Percentiles rank a stretch among this genome's conserved stretches.
phyloP scores from a whole-genome alignment of 768 basidiomycete genomes.

The Serendipita vermifera region DNA sequence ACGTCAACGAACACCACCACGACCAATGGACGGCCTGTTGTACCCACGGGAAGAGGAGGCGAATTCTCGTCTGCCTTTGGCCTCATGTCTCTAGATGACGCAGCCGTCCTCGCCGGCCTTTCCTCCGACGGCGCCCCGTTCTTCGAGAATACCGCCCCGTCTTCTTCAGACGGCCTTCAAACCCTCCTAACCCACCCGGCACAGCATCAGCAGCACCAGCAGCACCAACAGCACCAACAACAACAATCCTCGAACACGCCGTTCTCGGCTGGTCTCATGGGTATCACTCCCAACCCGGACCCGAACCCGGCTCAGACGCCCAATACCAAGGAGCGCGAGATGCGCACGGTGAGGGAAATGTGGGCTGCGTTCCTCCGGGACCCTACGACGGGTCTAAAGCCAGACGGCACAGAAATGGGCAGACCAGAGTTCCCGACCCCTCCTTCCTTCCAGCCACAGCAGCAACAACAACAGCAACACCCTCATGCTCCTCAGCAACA shows the following conservation, averaged over 20 bases:
- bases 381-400: slow-evolving; percentile 32
- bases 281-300: slow-evolving; percentile 16
- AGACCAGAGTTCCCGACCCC: not conserved
- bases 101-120: slow-evolving; percentile 40
- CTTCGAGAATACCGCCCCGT: not conserved
- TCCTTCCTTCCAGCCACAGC: not conserved
- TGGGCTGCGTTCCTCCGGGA: slow-evolving; percentile 68
- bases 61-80: slow-evolving; percentile 55
- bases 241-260: slow-evolving; percentile 12
- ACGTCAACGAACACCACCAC: not conserved
- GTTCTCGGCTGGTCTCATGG: slow-evolving; percentile 15
- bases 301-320: slow-evolving; percentile 16
- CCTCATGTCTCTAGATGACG: slow-evolving; percentile 63
- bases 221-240: slow-evolving; percentile 18
- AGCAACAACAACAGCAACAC: not conserved
- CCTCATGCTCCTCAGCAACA: too few relatives aligned
- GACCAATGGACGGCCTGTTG: not conserved
- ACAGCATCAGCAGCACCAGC: not conserved
- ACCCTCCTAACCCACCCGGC: slow-evolving; percentile 30
- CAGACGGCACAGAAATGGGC: not conserved
- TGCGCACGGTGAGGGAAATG: slow-evolving; percentile 48
- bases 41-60: slow-evolving; percentile 21
- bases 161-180: not conserved
- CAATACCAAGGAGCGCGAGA: slow-evolving; percentile 25
- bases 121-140: slow-evolving; percentile 9